These are phyloP conservation scores for Smithsoniella earleae DNA, from an alignment of 163 green algal genomes.

Conservation along the genomic window DNA sequence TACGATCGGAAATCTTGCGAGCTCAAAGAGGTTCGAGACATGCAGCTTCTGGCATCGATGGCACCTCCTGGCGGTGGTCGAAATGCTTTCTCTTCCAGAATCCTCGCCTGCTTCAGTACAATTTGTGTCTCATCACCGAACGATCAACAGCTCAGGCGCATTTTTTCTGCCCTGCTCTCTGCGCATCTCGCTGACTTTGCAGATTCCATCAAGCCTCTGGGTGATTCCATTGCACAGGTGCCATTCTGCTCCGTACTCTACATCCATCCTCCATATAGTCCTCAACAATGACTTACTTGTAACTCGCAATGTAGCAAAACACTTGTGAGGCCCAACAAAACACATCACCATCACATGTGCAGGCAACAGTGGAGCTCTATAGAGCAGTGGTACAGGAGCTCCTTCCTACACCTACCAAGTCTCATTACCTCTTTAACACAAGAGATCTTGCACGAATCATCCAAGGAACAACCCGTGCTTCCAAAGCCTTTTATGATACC, in stretches of 20 bases:
- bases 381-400: slow-evolving; percentile 54
- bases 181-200: slow-evolving; percentile 69
- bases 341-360: neutral
- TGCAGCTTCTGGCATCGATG: slow-evolving; percentile 75
- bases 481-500: slow-evolving; percentile 67
- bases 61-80: slow-evolving; percentile 69
- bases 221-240: slow-evolving; percentile 48
- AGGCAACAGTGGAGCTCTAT: slow-evolving; percentile 63
- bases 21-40: slow-evolving; percentile 72
- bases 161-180: slow-evolving; percentile 71
- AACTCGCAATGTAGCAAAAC: neutral
- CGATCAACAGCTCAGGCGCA: slow-evolving; percentile 66
- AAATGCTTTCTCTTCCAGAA: slow-evolving; percentile 65
- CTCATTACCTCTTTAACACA: slow-evolving; percentile 84
- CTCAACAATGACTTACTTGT: too few relatives aligned
- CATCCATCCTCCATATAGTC: too few relatives aligned
- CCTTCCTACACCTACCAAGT: slow-evolving; percentile 75
- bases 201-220: slow-evolving; percentile 58
- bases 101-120: slow-evolving; percentile 62
- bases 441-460: slow-evolving; percentile 75
- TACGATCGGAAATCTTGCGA: slow-evolving; percentile 73
- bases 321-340: neutral
- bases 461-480: slow-evolving; percentile 68
- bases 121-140: slow-evolving; percentile 66
- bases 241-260: too few relatives aligned